Evolutionary conservation across 495 filamentous ascomycete genomes (phyloP).

Genomic region (Arthonia radiata): DNA sequence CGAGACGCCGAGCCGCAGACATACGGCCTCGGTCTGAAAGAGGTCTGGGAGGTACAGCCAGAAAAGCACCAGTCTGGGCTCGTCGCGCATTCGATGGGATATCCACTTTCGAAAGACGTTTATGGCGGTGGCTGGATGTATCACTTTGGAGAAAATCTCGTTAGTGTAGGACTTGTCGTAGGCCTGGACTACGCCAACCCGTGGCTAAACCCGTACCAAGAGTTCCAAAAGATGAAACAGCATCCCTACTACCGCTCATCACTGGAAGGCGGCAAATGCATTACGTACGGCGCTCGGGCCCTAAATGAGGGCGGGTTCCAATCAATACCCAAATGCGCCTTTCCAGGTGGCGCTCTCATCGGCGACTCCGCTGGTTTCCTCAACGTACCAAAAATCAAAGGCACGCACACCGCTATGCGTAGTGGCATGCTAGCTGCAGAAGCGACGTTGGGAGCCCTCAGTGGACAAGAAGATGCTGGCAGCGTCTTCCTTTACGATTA

Average conservation of each 20-base stretch:
- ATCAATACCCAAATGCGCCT: slow-evolving; percentile 86
- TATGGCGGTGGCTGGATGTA: slow-evolving; percentile 98
- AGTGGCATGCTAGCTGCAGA: slow-evolving; percentile 93
- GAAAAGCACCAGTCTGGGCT: slow-evolving; percentile 79
- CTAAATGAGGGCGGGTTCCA: slow-evolving; percentile 94
- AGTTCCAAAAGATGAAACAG: slow-evolving; percentile 98
- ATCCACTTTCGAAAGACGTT: slow-evolving; percentile 65
- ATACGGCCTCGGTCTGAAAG: slow-evolving; percentile 83
- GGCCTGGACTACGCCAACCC: slow-evolving; percentile 93
- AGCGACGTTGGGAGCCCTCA: slow-evolving; percentile 54
- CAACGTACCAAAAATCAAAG: slow-evolving; percentile 97
- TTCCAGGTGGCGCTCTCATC: slow-evolving; percentile 87
- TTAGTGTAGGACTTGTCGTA: slow-evolving; percentile 79
- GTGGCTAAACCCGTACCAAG: slow-evolving; percentile 82
- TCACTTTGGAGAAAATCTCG: slow-evolving; percentile 93
- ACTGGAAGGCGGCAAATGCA: slow-evolving; percentile 84
- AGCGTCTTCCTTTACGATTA: slow-evolving; percentile 83
- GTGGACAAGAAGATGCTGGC: slow-evolving; percentile 20
- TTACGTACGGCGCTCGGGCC: slow-evolving; percentile 85
- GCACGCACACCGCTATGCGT: slow-evolving; percentile 93
- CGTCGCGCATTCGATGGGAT: slow-evolving; percentile 79
- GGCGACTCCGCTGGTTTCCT: slow-evolving; percentile 92
- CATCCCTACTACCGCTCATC: slow-evolving; percentile 67
- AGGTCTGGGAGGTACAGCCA: slow-evolving; percentile 89
- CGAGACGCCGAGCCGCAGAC: slow-evolving; percentile 80